Evolutionary conservation across 78 protist species (phyloP).

Genomic region (Acrasis kona): DNA sequence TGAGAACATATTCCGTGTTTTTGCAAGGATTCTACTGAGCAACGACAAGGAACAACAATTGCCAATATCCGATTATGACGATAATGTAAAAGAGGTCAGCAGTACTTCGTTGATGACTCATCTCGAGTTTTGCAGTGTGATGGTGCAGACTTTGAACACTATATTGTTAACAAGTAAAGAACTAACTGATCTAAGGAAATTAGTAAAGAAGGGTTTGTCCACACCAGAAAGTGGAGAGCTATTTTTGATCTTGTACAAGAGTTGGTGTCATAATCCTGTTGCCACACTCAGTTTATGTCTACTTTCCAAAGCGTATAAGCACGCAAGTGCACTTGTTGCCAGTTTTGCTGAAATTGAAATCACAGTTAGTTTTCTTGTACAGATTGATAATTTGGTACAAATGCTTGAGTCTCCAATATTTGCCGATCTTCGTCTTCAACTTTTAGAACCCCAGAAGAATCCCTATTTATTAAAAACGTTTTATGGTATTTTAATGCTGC

Average conservation of each 20-base stretch:
- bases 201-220: neutral
- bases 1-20: no score
- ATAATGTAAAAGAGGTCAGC: neutral
- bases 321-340: conserved; percentile 28
- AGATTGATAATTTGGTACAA: conserved; percentile 84
- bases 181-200: neutral
- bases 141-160: neutral
- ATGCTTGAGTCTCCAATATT: conserved; percentile 89
- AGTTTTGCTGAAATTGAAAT: conserved; percentile 55
- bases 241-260: neutral
- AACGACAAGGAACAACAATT: no score
- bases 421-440: conserved; percentile 52
- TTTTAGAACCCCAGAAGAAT: conserved; percentile 52
- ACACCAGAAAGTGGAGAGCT: no score
- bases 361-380: conserved; percentile 71
- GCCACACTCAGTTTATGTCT: conserved; percentile 57
- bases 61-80: no score
- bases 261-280: conserved; percentile 66
- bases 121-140: neutral
- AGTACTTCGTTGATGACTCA: neutral
- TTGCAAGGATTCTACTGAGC: no score
- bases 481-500: conserved; percentile 91
- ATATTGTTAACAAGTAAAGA: conserved; percentile 1
- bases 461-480: conserved; percentile 70
- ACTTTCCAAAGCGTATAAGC: conserved; percentile 54